Percentiles rank a stretch among this genome's conserved stretches.
phyloP scores from a whole-genome alignment of 768 basidiomycete species.

The Pulveroboletus sp. region DNA sequence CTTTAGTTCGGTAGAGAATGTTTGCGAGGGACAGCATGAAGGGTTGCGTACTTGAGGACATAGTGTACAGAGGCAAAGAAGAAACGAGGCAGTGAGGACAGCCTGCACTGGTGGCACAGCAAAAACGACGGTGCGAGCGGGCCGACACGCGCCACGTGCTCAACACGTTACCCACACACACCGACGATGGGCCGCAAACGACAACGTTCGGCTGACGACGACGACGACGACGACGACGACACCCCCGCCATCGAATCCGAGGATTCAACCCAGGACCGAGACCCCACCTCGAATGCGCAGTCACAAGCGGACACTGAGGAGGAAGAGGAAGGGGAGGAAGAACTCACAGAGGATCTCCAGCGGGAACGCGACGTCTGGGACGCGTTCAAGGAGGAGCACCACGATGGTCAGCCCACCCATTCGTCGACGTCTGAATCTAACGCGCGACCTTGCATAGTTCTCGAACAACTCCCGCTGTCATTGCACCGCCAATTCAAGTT shows the following conservation, averaged over 20 bases:
- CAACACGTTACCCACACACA: too few species aligned
- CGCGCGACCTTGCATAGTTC: conserved; percentile 39
- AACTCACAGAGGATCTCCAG: conserved; percentile 29
- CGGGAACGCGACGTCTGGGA: conserved; percentile 71
- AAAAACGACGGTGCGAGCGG: too few species aligned
- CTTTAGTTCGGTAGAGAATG: too few species aligned
- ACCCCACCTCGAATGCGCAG: conserved; percentile 1
- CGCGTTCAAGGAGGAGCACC: conserved; percentile 71
- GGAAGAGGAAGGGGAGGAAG: conserved; percentile 2
- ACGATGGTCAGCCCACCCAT: too few species aligned
- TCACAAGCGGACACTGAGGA: conserved; percentile 1
- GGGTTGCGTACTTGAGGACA: too few species aligned
- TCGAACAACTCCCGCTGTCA: conserved; percentile 75
- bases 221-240: conserved; percentile 28
- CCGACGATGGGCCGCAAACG: conserved; percentile 40
- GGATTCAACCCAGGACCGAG: conserved; percentile 9
- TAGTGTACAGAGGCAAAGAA: too few species aligned
- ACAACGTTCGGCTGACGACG: conserved; percentile 42
- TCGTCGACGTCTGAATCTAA: conserved; percentile 9
- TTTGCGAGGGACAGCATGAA: too few species aligned
- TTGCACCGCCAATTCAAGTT: conserved; percentile 67
- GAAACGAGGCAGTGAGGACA: too few species aligned
- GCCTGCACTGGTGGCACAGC: too few species aligned
- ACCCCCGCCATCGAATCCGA: conserved; percentile 15
- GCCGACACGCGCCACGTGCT: too few species aligned